phyloP scores from a whole-genome alignment of 2,329 filamentous ascomycete species.

The Penicillium olsonii region DNA sequence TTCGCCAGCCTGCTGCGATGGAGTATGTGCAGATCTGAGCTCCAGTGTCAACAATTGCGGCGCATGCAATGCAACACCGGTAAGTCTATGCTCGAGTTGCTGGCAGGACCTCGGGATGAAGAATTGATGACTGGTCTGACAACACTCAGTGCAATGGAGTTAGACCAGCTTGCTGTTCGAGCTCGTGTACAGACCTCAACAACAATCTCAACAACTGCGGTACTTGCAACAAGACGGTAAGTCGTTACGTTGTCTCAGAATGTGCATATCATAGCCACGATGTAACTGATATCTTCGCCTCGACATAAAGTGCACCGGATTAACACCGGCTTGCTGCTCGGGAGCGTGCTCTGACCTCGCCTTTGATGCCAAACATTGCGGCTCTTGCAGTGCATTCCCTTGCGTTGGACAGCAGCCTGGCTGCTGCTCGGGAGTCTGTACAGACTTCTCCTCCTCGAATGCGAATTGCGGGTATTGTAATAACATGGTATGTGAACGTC shows the following conservation, averaged over 20 bases:
- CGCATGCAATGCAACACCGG: not conserved
- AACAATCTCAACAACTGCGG: constrained; percentile 10
- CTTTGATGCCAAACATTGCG: constrained; percentile 9
- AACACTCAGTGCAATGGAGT: constrained; percentile 12
- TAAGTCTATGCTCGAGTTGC: not conserved
- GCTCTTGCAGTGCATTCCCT: constrained; percentile 2
- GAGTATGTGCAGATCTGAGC: constrained; percentile 3
- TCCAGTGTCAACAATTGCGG: constrained; percentile 1
- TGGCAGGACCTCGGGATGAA: no score
- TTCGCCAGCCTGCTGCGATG: constrained; percentile 1
- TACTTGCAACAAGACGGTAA: not conserved
- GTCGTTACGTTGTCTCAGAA: not conserved
- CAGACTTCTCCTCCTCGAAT: constrained; percentile 8
- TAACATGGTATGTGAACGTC: not conserved
- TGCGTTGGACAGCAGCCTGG: constrained; percentile 11
- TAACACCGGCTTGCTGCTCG: constrained; percentile 13
- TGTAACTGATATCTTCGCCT: not conserved
- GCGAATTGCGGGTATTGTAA: constrained; percentile 15
- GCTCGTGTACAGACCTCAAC: constrained; percentile 15
- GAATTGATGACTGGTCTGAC: not conserved
- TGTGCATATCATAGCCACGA: not conserved
- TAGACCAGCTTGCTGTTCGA: constrained; percentile 15
- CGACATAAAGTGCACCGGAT: constrained; percentile 9
- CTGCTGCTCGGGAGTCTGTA: constrained; percentile 15
- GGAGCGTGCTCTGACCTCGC: constrained; percentile 12